phyloP scores from a whole-genome alignment of 2,329 filamentous ascomycete genomes.

The Bisporella sp. region DNA sequence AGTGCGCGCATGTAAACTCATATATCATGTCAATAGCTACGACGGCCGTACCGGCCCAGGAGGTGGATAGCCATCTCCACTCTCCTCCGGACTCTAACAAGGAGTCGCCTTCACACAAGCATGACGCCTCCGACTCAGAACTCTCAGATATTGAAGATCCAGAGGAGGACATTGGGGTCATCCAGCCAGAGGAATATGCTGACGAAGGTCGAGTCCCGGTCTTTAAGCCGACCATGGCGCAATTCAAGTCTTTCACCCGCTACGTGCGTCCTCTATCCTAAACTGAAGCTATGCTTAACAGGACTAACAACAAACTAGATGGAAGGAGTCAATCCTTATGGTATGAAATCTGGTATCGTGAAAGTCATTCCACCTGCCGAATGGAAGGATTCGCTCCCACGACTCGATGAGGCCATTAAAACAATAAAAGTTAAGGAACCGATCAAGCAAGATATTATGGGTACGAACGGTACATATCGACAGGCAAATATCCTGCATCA shows the following conservation, averaged over 20 bases:
- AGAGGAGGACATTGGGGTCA: constrained; percentile 63
- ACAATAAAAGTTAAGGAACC: constrained; percentile 91
- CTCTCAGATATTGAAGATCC: constrained; percentile 53
- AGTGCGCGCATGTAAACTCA: neutral
- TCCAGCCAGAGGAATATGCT: constrained; percentile 82
- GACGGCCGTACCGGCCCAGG: constrained; percentile 15
- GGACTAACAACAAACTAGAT: constrained; percentile 39
- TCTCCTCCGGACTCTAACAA: constrained; percentile 60
- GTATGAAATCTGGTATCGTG: constrained; percentile 95
- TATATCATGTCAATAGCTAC: neutral
- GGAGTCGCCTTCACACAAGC: constrained; percentile 37
- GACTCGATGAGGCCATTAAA: constrained; percentile 80
- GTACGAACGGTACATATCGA: constrained; percentile 88
- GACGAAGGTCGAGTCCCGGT: constrained; percentile 76
- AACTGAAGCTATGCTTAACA: neutral
- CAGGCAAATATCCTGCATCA: constrained; percentile 97
- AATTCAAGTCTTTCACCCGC: constrained; percentile 88
- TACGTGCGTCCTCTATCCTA: constrained; percentile 55
- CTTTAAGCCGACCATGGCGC: constrained; percentile 90
- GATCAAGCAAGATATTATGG: constrained; percentile 97
- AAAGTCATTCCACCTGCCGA: constrained; percentile 91
- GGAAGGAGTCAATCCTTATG: constrained; percentile 80
- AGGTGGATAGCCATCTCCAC: constrained; percentile 35
- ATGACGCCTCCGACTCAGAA: constrained; percentile 55
- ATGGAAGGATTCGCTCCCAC: constrained; percentile 78